Evolutionary conservation across 2,329 filamentous ascomycete genomes (phyloP), one percentile per base, ranked within the genome.

Genomic region (Fusarium chlamydosporum): DNA sequence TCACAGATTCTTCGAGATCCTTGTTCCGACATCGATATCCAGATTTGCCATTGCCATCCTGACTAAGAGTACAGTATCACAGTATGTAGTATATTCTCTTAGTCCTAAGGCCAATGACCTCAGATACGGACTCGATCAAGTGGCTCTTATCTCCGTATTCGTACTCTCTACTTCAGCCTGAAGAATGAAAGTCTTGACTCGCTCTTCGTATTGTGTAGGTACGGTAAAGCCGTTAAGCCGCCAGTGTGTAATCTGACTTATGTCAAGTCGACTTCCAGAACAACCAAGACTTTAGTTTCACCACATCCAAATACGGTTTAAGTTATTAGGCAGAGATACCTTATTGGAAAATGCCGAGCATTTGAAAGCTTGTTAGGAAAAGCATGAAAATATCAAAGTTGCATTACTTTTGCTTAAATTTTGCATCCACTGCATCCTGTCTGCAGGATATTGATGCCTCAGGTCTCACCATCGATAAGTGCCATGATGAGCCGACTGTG

Each of bases 121-220:
- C 31, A 42, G 29, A 37, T 10, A 7, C 20, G 47, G 26, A 27
- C 23, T 27, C 35, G 18, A 40, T 34, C 16, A 40, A 4, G 34
- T 62, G 40, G 33, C 29, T 27, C 35, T 55, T 55, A 56, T 62
- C 34, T 26, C 60, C 61, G 43, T 65, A 68, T 71, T 71, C 48
- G 59, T 65, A 65, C 67, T 56, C 54, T 51, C 26, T 57, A 29
- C 38, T 52, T 58, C 42, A 45, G 46, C 23, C 40, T 56, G 38
- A 26, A 42, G 46, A 42, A 33, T 56, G 37, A 37, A 46, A 40
- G 20, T 47, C 48, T 63, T 57, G 47, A 68, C 64, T 71, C 50
- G 55, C 33, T 29, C 31, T 31, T 12, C 12, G 42, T 45, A 12
- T 35, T 23, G 11, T 38, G n/a, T 31, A 27, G 29, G 31, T 31